phyloP scores from a whole-genome alignment of 192 early-diverging fungal species.

The Polychytrium aggregatum region DNA sequence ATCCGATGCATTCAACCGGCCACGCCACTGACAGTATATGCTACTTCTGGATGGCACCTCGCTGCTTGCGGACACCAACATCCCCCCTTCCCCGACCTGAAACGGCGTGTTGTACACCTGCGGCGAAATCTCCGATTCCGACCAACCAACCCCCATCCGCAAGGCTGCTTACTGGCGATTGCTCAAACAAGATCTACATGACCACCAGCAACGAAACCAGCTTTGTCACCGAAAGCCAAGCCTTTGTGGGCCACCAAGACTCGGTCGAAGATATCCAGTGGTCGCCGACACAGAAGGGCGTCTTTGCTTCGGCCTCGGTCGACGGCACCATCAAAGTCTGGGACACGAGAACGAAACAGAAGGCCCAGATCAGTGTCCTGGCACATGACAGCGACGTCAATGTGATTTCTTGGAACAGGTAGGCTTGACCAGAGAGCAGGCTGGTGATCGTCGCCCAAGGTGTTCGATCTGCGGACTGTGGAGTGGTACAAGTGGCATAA shows the following conservation, averaged over 20 bases:
- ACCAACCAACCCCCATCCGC: too few relatives aligned
- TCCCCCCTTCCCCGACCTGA: too few relatives aligned
- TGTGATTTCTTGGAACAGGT: constrained; percentile 93
- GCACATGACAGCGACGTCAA: constrained; percentile 89
- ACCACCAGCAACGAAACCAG: constrained; percentile 56
- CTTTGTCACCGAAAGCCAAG: constrained; percentile 59
- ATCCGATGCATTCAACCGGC: too few relatives aligned
- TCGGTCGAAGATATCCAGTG: constrained; percentile 97
- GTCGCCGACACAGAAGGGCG: constrained; percentile 78
- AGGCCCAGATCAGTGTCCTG: constrained; percentile 60
- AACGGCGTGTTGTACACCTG: too few relatives aligned
- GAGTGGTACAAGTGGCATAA: too few relatives aligned
- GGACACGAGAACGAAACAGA: constrained; percentile 76
- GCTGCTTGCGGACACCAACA: too few relatives aligned
- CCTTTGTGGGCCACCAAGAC: constrained; percentile 73
- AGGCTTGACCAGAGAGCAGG: too few relatives aligned
- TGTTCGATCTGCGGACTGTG: too few relatives aligned
- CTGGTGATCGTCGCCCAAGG: too few relatives aligned
- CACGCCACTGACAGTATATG: too few relatives aligned
- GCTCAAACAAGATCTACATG: constrained; percentile 64
- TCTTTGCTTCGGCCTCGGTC: constrained; percentile 86
- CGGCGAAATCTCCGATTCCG: too few relatives aligned
- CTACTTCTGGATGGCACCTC: too few relatives aligned
- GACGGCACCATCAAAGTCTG: constrained; percentile 92
- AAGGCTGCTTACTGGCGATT: constrained; percentile 88